These are phyloP conservation scores for Neofusicoccum parvum DNA, from an alignment of 2,329 filamentous ascomycete genomes.

Conservation along the genomic window DNA sequence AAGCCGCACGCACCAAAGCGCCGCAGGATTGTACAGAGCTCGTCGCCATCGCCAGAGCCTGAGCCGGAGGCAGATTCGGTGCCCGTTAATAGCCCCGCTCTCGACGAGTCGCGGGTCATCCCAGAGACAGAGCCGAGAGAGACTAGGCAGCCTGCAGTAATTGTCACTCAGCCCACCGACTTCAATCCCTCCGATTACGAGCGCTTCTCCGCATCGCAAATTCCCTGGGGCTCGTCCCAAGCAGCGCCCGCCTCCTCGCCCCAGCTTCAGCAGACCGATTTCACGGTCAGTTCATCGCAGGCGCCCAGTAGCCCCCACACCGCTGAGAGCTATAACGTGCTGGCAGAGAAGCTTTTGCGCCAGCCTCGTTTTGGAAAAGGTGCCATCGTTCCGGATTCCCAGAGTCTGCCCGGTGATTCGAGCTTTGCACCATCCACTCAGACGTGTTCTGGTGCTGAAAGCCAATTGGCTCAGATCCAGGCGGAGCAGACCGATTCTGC, in stretches of 20 bases:
- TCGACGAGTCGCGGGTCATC: neutral
- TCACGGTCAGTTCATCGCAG: neutral
- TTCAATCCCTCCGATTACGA: slow-evolving; percentile 30
- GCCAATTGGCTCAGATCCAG: neutral
- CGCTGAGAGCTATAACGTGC: slow-evolving; percentile 8
- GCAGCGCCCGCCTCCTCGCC: neutral
- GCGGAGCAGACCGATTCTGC: neutral
- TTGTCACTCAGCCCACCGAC: slow-evolving; percentile 25
- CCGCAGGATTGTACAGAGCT: slow-evolving; percentile 26
- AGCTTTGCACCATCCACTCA: slow-evolving; percentile 33
- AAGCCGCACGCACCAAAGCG: slow-evolving; percentile 18
- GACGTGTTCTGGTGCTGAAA: neutral
- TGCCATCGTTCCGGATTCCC: slow-evolving; percentile 33
- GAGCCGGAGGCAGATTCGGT: neutral
- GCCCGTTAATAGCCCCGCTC: neutral
- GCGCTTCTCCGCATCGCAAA: slow-evolving; percentile 27
- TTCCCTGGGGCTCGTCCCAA: slow-evolving; percentile 7
- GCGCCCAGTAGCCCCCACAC: neutral
- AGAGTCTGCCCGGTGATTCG: slow-evolving; percentile 25
- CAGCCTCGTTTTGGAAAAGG: slow-evolving; percentile 21
- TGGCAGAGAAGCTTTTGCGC: neutral
- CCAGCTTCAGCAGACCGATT: neutral
- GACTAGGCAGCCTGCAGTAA: neutral
- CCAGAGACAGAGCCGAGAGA: neutral
- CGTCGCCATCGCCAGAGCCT: slow-evolving; percentile 19